phyloP scores from a whole-genome alignment of 192 early-diverging fungal genomes.

The Jimgerdemannia lactiflua region DNA sequence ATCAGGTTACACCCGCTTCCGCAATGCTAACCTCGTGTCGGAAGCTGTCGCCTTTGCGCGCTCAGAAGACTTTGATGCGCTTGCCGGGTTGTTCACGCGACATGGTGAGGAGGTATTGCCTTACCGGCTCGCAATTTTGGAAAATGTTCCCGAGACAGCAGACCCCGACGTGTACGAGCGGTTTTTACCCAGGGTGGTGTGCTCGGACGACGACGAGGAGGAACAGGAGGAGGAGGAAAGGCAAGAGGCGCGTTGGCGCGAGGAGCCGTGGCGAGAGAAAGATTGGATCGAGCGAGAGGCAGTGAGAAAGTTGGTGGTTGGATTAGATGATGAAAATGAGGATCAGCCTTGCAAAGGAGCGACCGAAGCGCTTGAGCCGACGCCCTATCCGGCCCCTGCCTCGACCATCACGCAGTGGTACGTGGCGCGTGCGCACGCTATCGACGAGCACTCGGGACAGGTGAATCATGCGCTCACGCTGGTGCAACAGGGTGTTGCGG shows the following conservation, averaged over 20 bases:
- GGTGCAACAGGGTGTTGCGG: slow-evolving; percentile 45
- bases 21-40: slow-evolving; percentile 57
- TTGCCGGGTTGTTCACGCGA: slow-evolving; percentile 58
- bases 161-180: slow-evolving; percentile 40
- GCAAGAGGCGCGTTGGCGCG: slow-evolving; percentile 35
- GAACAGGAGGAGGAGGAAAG: slow-evolving; percentile 5
- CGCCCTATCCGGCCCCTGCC: slow-evolving; percentile 45
- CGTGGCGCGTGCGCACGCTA: slow-evolving; percentile 45
- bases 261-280: slow-evolving; percentile 52
- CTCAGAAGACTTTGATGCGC: slow-evolving; percentile 49
- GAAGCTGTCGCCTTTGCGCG: slow-evolving; percentile 58
- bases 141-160: slow-evolving; percentile 56
- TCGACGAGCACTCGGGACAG: slow-evolving; percentile 51
- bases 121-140: slow-evolving; percentile 56
- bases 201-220: slow-evolving; percentile 13
- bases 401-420: slow-evolving; percentile 57
- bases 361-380: slow-evolving; percentile 22
- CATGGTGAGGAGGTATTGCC: slow-evolving; percentile 58
- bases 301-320: slow-evolving; percentile 36
- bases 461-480: slow-evolving; percentile 51
- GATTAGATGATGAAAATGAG: slow-evolving; percentile 28
- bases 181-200: slow-evolving; percentile 29
- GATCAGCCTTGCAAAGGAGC: slow-evolving; percentile 9
- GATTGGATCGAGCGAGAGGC: slow-evolving; percentile 58
- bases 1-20: slow-evolving; percentile 44